Percentiles rank a stretch among this genome's conserved stretches.
Evolutionary conservation across 257 asterid genomes (phyloP).

Genomic region (Cynanchum wilfordii): DNA sequence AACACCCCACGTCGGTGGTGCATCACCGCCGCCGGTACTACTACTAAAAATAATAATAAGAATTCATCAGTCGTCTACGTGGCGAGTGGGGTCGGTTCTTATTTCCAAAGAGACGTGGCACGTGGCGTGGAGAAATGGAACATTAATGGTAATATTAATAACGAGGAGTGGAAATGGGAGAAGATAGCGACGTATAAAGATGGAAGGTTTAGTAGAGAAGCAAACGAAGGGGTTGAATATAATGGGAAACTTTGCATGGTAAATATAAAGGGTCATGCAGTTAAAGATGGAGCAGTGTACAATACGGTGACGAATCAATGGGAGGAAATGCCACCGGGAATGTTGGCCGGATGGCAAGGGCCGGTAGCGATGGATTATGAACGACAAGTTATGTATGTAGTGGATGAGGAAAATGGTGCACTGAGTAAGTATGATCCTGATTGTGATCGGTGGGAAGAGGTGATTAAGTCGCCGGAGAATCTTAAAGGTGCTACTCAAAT

Average conservation of each 20-base stretch:
- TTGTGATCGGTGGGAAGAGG: slow-evolving; percentile 49
- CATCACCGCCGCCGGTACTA: slow-evolving; percentile 24
- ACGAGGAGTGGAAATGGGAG: slow-evolving; percentile 52
- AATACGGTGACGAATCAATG: slow-evolving; percentile 30
- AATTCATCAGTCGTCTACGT: slow-evolving; percentile 33
- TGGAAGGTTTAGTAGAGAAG: slow-evolving; percentile 69
- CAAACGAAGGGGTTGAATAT: slow-evolving; percentile 51
- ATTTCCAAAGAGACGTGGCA: slow-evolving; percentile 45
- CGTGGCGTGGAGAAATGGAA: slow-evolving; percentile 68
- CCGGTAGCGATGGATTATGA: slow-evolving; percentile 39
- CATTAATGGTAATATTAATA: slow-evolving; percentile 21
- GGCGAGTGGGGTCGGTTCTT: slow-evolving; percentile 52
- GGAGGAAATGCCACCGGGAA: slow-evolving; percentile 60
- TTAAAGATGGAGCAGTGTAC: slow-evolving; percentile 46
- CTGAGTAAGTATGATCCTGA: slow-evolving; percentile 44
- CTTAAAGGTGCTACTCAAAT: slow-evolving; percentile 60
- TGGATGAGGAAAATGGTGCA: slow-evolving; percentile 50
- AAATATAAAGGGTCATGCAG: slow-evolving; percentile 48
- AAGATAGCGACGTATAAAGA: slow-evolving; percentile 36
- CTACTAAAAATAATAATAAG: too few species aligned
- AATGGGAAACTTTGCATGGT: slow-evolving; percentile 66
- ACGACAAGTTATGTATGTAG: slow-evolving; percentile 41
- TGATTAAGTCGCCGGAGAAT: slow-evolving; percentile 35
- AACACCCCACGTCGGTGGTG: slow-evolving; percentile 71
- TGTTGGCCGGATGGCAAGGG: slow-evolving; percentile 68